Base-by-base conservation (phyloP, 2,329 filamentous ascomycete genomes). In the Monilinia fructicola region DNA sequence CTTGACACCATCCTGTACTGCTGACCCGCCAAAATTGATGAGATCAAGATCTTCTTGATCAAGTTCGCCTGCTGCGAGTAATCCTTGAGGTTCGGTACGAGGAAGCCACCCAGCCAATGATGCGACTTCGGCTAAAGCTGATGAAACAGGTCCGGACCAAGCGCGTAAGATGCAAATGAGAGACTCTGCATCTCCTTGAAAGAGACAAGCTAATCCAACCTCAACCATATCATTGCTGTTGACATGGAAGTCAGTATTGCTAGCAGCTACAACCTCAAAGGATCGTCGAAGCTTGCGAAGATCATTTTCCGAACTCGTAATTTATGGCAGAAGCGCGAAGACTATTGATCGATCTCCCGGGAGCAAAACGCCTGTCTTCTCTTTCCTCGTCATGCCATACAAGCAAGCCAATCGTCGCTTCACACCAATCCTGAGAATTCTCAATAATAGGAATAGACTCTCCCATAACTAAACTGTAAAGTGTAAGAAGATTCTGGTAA, bases 321-420 rank as follows among this genome's bases (percentile, higher is more conserved):
- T 78, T 72, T 79, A 81, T 67, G 78, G 78, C 60, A 77, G 81
- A 70, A 76, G 77, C 66, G 23, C 66, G 66, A 42, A 68, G 69
- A 35, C 53, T 67, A 50, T 64, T 68, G 26, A 71, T 71, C 6
- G 75, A 74, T 59, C 70, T 70, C 35, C 73, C 70, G 31, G 72
- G 67, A 54, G 73, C 70, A 53, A 73, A 53, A 52, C 70, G 73
- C 63, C 71, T 71, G 59, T 82, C 80, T 12, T 88, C 84, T 68
- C 87, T 85, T n/a, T 86, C 85, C 68, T 95, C 92, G 75, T 96
- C 90, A 93, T 93, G 97, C 94, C 94, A 98, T 7, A 90, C 88
- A 42, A 93, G 88, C 60, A 98, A 80, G 1, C 89, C 91, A 68
- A 97, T 80, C 0, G 89, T 90, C 0, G 92, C 93, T 79, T 98